Conservation (phyloP, 306 rosid genomes). For the Sicyos edulis region DNA sequence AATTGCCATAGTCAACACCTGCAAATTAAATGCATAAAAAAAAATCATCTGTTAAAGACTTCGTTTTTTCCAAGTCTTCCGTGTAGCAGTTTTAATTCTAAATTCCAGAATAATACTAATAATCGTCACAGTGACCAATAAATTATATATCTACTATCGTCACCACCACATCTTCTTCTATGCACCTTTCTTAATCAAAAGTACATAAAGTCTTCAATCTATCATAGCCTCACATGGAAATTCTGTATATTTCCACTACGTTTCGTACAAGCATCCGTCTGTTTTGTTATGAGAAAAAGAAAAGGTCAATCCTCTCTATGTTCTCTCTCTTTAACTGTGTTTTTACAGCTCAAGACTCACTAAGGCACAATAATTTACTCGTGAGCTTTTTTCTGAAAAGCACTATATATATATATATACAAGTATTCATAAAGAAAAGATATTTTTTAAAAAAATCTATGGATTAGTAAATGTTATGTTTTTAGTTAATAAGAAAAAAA, state of each 20-base stretch:
- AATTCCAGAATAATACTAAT: not conserved
- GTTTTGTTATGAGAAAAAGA: not conserved
- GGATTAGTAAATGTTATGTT: no score
- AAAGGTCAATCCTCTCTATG: not conserved
- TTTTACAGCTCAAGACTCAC: no score
- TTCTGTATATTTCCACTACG: not conserved
- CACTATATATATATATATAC: no score
- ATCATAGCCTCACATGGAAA: not conserved
- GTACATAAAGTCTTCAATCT: not conserved
- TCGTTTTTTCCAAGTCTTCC: not conserved
- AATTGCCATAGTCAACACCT: not conserved
- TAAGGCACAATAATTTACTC: no score
- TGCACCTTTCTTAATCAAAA: not conserved
- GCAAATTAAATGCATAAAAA: not conserved
- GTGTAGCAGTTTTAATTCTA: not conserved
- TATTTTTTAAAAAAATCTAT: no score
- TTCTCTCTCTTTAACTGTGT: not conserved
- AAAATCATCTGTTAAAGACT: not conserved
- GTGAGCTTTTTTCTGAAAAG: no score
- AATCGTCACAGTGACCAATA: not conserved
- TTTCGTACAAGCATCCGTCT: not conserved
- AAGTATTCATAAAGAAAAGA: no score
- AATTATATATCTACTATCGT: not conserved
- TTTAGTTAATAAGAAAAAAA: no score
- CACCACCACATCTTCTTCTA: conserved; percentile 13